Base-by-base conservation (phyloP, 1,139 yeast species). In the Debaryomyces robertsiae region DNA sequence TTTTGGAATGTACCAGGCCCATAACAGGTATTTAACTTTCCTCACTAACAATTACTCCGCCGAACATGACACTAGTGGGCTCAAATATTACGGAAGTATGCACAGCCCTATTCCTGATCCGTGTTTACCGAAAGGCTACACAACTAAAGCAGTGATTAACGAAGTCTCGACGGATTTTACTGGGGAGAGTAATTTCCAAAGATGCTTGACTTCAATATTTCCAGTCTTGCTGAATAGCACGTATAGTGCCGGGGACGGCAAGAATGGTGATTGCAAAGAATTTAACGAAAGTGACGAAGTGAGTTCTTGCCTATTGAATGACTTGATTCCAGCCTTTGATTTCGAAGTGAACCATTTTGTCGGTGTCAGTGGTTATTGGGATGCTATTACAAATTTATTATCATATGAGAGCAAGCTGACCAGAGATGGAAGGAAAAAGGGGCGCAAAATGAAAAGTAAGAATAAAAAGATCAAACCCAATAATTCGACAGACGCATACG, bases 341-440 rank as follows among this genome's bases (percentile, higher is more conserved):
- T 82, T 85, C 50, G 81, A 76, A 40, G 65, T 79, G 30, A 80
- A 82, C 49, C 82, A 80, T 48, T 86, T 86, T 47, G 74, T 84
- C 23, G 95, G 94, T 0, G 89, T 88, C 2, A 82, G 90, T 51
- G 95, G 90, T 32, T 86, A 84, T 60, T 86, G 90, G 87, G 86
- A 85, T 56, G 79, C 89, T 3, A 69, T 84, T 7, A 74, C 75
- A 17, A 72, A 70, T 27, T 66, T 82, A 3, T 59, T 70, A 29
- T 58, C 63, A 2, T 64, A 67, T 41, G 59, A 59, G 15, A 49
- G 50, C 15, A 45, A 39, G 16, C 23, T 27, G 3, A 30, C 41
- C 52, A 22, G 48, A 48, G 18, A 22, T 19, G 37, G 9, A 16
- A 28, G 11, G 15, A 29, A 16, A 28, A 22, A 18, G 9, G 36